Percentiles rank a stretch among this genome's conserved stretches.
Evolutionary conservation across 805 yeast species (phyloP).

Genomic region (Candida nanaspora): DNA sequence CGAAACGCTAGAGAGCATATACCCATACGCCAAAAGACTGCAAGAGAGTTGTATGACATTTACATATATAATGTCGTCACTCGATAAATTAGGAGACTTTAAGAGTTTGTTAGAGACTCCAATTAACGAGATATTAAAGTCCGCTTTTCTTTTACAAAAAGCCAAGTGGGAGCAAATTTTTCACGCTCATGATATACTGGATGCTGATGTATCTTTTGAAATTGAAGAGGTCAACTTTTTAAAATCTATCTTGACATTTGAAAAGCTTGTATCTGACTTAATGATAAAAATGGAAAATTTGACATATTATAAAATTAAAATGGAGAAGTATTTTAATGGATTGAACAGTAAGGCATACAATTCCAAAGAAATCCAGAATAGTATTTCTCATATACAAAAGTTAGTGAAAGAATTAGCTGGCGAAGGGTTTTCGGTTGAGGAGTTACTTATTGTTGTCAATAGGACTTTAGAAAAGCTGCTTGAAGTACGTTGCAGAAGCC

Average conservation of each 20-base stretch:
- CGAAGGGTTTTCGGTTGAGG: slow-evolving; percentile 27
- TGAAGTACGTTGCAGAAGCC: slow-evolving; percentile 17
- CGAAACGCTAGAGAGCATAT: slow-evolving; percentile 40
- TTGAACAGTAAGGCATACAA: slow-evolving; percentile 23
- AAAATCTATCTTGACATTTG: slow-evolving; percentile 24
- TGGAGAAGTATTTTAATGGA: slow-evolving; percentile 14
- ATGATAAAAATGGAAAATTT: slow-evolving; percentile 24
- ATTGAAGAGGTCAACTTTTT: slow-evolving; percentile 23
- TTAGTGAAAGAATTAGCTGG: slow-evolving; percentile 26
- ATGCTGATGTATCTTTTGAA: slow-evolving; percentile 13
- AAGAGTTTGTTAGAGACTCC: slow-evolving; percentile 29
- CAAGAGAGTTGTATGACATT: slow-evolving; percentile 43
- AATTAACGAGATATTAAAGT: slow-evolving; percentile 20
- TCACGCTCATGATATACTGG: slow-evolving; percentile 40
- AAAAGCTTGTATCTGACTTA: slow-evolving; percentile 22
- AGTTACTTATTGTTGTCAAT: slow-evolving; percentile 29
- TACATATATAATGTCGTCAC: slow-evolving; percentile 7
- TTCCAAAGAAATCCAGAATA: neutral
- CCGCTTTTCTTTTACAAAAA: slow-evolving; percentile 27
- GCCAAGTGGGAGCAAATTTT: slow-evolving; percentile 49
- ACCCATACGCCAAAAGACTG: slow-evolving; percentile 51
- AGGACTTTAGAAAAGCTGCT: slow-evolving; percentile 21
- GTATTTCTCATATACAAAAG: slow-evolving; percentile 22
- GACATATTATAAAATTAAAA: slow-evolving; percentile 17
- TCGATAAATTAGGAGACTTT: slow-evolving; percentile 29